These are phyloP conservation scores for Knoxia roxburghii DNA, from an alignment of 257 asterid species.

Conservation along the genomic window DNA sequence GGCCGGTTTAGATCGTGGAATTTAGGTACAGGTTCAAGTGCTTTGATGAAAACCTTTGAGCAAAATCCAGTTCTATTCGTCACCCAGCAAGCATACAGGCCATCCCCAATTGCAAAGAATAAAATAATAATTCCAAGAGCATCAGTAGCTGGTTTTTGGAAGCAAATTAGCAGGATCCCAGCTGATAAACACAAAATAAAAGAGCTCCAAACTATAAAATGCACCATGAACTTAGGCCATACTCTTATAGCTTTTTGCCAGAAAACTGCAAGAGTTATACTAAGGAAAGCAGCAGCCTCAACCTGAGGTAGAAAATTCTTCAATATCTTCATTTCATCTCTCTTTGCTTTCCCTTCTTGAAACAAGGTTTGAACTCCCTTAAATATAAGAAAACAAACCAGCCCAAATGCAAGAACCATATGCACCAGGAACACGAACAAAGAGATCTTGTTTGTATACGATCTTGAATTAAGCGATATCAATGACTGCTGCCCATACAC, in stretches of 20 bases:
- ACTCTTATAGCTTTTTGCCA: slow-evolving; percentile 85
- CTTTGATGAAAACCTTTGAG: slow-evolving; percentile 53
- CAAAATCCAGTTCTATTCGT: slow-evolving; percentile 73
- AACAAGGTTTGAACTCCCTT: slow-evolving; percentile 67
- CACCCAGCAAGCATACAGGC: slow-evolving; percentile 93
- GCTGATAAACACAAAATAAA: slow-evolving; percentile 60
- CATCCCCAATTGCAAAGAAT: slow-evolving; percentile 73
- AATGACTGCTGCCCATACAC: slow-evolving; percentile 41
- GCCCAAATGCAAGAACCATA: slow-evolving; percentile 52
- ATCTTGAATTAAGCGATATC: slow-evolving; percentile 64
- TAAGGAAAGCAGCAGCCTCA: slow-evolving; percentile 74
- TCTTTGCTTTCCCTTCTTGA: slow-evolving; percentile 41
- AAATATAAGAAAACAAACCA: slow-evolving; percentile 65
- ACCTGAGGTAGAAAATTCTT: slow-evolving; percentile 79
- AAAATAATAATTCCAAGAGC: slow-evolving; percentile 65
- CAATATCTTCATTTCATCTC: slow-evolving; percentile 47
- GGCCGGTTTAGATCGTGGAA: slow-evolving; percentile 71
- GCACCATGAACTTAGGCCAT: slow-evolving; percentile 91
- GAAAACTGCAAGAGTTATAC: slow-evolving; percentile 69
- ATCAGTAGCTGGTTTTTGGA: slow-evolving; percentile 73
- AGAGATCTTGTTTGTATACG: slow-evolving; percentile 86
- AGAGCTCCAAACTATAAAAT: slow-evolving; percentile 82
- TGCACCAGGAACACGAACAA: slow-evolving; percentile 68
- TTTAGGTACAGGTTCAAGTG: slow-evolving; percentile 78
- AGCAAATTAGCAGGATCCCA: slow-evolving; percentile 80